Conservation (phyloP, 129 eudicot genomes). For the Apium graveolens region DNA sequence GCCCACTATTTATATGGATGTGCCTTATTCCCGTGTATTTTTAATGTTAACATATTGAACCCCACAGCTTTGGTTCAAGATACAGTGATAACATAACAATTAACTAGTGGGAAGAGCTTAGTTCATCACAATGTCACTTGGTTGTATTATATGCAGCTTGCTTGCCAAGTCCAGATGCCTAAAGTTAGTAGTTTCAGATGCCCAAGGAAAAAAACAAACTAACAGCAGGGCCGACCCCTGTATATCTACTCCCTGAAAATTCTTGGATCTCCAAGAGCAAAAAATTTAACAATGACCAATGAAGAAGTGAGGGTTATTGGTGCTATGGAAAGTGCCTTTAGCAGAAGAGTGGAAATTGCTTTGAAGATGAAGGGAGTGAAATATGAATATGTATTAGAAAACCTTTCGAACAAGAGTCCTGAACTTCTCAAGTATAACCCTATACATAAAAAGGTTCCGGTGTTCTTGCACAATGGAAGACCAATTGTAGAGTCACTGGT, state of each 20-base stretch:
- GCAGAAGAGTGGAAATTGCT: slow-evolving; percentile 2
- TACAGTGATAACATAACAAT: neutral
- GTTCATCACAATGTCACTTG: neutral
- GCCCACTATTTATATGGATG: no score
- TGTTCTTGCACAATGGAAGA: neutral
- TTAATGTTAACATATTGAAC: no score
- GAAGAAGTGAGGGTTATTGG: slow-evolving; percentile 30
- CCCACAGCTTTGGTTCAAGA: neutral
- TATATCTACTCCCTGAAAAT: no score
- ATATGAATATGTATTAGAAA: slow-evolving; percentile 26
- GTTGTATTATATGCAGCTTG: neutral
- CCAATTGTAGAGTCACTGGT: neutral
- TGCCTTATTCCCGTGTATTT: no score
- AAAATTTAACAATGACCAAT: neutral
- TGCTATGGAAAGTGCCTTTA: neutral
- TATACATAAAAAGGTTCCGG: neutral
- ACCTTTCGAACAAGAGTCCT: slow-evolving; percentile 17
- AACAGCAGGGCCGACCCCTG: neutral
- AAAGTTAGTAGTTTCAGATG: neutral
- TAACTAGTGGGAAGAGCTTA: neutral
- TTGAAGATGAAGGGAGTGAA: slow-evolving; percentile 24
- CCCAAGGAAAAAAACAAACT: neutral
- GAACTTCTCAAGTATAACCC: slow-evolving; percentile 5
- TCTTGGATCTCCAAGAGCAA: neutral
- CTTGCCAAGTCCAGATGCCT: neutral